Percentiles rank a stretch among this genome's conserved stretches.
Evolutionary conservation across 192 early-diverging fungal species (phyloP).

Genomic region (Funneliformis geosporum): DNA sequence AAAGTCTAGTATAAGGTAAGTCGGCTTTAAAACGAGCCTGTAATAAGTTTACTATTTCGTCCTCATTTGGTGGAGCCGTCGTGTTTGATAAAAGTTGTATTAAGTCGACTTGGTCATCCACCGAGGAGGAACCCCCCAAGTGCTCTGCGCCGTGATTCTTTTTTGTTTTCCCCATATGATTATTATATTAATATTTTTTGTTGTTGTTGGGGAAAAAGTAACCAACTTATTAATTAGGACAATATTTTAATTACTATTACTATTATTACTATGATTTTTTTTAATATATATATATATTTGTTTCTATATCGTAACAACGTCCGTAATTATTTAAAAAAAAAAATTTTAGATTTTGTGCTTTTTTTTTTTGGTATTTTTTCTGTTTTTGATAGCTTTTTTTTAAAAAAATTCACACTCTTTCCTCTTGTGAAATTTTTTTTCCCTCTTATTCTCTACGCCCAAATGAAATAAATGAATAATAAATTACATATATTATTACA

Average conservation of each 20-base stretch:
- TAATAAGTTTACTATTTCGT: slow-evolving; percentile 47
- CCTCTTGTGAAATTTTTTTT: background rate
- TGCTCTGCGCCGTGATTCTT: background rate
- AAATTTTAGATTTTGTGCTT: background rate
- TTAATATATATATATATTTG: background rate
- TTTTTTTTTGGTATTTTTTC: too few relatives aligned
- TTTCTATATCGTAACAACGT: background rate
- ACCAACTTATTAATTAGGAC: background rate
- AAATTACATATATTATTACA: background rate
- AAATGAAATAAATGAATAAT: background rate
- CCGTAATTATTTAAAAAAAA: too few relatives aligned
- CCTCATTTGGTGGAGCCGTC: slow-evolving; percentile 39
- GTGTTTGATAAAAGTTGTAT: slow-evolving; percentile 39
- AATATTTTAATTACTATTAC: background rate
- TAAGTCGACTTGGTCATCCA: slow-evolving; percentile 36
- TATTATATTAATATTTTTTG: background rate
- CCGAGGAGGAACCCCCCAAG: background rate
- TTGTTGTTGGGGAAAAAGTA: background rate
- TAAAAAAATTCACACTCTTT: background rate
- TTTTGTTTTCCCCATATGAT: slow-evolving; percentile 10
- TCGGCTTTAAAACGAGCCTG: slow-evolving; percentile 51
- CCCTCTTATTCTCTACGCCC: background rate
- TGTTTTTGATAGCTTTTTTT: too few relatives aligned
- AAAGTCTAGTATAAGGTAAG: slow-evolving; percentile 54
- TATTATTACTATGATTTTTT: background rate